Evolutionary conservation across 148 eudicot species (phyloP).

Genomic region (Drosera capensis): DNA sequence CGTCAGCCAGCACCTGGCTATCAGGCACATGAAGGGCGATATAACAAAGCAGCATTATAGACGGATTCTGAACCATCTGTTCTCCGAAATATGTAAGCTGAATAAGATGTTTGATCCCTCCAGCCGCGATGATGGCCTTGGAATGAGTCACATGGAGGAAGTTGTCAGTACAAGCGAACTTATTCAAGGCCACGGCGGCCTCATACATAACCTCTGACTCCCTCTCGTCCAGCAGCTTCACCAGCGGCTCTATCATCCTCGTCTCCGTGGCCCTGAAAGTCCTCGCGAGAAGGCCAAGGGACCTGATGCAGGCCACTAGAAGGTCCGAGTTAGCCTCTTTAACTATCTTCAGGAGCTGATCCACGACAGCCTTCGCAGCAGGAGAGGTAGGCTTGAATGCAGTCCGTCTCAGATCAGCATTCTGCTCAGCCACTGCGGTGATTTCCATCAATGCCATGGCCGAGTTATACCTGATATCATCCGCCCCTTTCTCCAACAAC

Average conservation of each 20-base stretch:
- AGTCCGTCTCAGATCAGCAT: conserved; percentile 37
- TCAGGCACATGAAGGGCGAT: conserved; percentile 53
- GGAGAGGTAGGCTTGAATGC: conserved; percentile 81
- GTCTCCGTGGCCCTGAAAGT: conserved; percentile 70
- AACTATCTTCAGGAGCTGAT: conserved; percentile 53
- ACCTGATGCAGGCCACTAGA: conserved; percentile 37
- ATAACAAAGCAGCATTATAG: conserved; percentile 43
- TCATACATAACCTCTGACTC: conserved; percentile 45
- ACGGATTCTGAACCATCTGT: conserved; percentile 33
- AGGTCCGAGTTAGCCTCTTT: conserved; percentile 31
- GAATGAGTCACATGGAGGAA: conserved; percentile 38
- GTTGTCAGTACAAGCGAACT: conserved; percentile 51
- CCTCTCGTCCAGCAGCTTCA: conserved; percentile 41
- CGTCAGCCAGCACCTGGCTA: conserved; percentile 41
- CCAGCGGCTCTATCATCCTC: conserved; percentile 41
- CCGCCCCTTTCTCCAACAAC: conserved; percentile 47
- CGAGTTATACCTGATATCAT: conserved; percentile 52
- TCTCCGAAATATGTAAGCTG: conserved; percentile 60
- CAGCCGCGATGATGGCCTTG: conserved; percentile 41
- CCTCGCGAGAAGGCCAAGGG: conserved; percentile 60
- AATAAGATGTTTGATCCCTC: conserved; percentile 50
- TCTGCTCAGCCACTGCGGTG: conserved; percentile 55
- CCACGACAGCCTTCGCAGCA: conserved; percentile 61
- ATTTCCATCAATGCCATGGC: conserved; percentile 80
- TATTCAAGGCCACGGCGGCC: conserved; percentile 30